These are phyloP conservation scores for Fusarium verrucosum DNA, from an alignment of 2,329 filamentous ascomycete species.

Conservation along the genomic window DNA sequence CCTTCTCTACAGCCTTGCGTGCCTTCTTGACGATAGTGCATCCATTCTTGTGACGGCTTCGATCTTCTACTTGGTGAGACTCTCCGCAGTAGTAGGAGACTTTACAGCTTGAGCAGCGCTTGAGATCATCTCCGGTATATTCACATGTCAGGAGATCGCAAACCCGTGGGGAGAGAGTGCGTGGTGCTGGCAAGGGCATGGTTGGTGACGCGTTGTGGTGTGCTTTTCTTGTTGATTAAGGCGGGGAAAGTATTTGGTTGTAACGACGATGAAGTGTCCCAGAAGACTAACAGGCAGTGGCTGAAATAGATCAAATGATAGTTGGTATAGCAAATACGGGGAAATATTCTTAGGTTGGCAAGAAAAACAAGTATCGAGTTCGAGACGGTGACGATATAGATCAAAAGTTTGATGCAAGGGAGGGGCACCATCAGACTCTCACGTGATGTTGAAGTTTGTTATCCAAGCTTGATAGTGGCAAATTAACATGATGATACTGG, in stretches of 20 bases:
- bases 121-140: conserved; percentile 3
- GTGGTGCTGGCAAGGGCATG: background rate
- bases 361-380: background rate
- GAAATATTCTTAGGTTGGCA: too few relatives aligned
- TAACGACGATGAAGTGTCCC: background rate
- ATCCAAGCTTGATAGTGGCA: background rate
- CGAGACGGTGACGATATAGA: background rate
- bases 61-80: conserved; percentile 54
- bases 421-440: background rate
- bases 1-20: conserved; percentile 42
- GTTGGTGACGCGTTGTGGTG: background rate
- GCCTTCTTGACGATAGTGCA: conserved; percentile 52
- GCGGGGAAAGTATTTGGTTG: background rate
- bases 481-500: background rate
- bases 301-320: background rate
- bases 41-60: conserved; percentile 50
- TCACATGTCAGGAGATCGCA: conserved; percentile 27
- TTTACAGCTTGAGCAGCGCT: conserved; percentile 55
- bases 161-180: background rate
- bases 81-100: conserved; percentile 56
- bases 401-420: background rate
- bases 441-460: background rate
- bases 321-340: background rate
- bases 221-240: background rate
- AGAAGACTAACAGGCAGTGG: too few relatives aligned